Evolutionary conservation across 2,329 filamentous ascomycete species (phyloP), one percentile per base, ranked within the genome.

Genomic region (Sporothrix variecibatus): DNA sequence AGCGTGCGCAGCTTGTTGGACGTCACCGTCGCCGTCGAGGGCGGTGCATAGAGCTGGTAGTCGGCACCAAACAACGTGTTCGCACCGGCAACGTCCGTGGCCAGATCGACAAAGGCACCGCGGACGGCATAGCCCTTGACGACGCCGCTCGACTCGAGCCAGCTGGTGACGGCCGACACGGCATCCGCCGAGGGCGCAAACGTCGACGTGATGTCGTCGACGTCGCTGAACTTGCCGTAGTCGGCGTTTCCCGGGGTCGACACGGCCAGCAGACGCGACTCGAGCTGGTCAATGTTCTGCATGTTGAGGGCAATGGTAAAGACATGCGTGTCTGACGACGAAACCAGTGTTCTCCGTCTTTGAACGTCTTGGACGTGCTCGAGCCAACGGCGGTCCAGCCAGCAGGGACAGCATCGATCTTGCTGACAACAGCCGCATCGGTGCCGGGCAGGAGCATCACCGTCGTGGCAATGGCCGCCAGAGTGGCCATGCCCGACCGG

Each of bases 171-270:
- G 2, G 83, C 83, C 31, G 83, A 78, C 15, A 85, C 85, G 3
- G 86, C 85, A 31, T 85, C 83, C 0, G 82, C 79, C 5, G 84
- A 81, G 0, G 90, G 88, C 28, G 85, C 86, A 60, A 90, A 82
- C 69, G 88, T 83, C 1, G 83, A 81, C 53, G 86, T 86, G 49
- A 92, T 80, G 76, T 90, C 86, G 51, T 89, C 85, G 20, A 86
- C 86, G 74, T 86, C 89, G 80, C 92, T 81, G 78, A 91, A 88
- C 76, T 86, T 82, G 46, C 91, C 90, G 80, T 93, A 93, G 23
- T 81, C 82, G 1, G 84, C 80, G 76, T 89, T 84, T 49, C 83
- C 84, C 0, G 91, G 91, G 0, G 87, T 89, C 1, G 91, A 91
- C 40, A 92, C 84, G 49, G 89, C 86, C 75, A 90, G 84, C 26